These are phyloP conservation scores for Agrocybe praecox DNA, from an alignment of 768 basidiomycete species.

Conservation along the genomic window DNA sequence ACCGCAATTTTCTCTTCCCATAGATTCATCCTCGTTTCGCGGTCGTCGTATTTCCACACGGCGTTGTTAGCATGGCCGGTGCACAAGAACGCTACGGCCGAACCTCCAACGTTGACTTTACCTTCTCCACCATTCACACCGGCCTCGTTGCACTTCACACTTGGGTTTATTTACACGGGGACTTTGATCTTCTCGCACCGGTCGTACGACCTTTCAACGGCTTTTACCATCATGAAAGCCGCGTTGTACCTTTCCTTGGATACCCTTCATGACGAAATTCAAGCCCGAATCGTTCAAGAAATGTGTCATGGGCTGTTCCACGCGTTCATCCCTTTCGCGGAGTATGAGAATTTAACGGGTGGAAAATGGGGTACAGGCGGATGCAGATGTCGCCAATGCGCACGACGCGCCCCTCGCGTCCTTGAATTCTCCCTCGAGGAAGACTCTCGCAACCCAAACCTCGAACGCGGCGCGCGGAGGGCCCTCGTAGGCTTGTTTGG, in stretches of 20 bases:
- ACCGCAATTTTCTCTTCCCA: slow-evolving; percentile 91
- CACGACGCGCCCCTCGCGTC: slow-evolving; percentile 76
- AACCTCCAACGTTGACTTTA: slow-evolving; percentile 65
- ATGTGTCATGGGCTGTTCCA: slow-evolving; percentile 91
- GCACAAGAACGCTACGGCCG: slow-evolving; percentile 28
- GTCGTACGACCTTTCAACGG: slow-evolving; percentile 90
- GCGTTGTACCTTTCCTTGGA: slow-evolving; percentile 79
- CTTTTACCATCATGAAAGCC: slow-evolving; percentile 86
- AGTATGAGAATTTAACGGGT: slow-evolving; percentile 73
- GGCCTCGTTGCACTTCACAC: slow-evolving; percentile 89
- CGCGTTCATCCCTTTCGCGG: slow-evolving; percentile 77
- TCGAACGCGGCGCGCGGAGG: slow-evolving; percentile 72
- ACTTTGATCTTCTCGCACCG: slow-evolving; percentile 92
- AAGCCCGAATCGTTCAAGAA: slow-evolving; percentile 82
- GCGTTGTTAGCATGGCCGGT: slow-evolving; percentile 69
- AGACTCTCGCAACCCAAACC: slow-evolving; percentile 73
- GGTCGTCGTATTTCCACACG: slow-evolving; percentile 85
- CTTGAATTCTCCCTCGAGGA: slow-evolving; percentile 78
- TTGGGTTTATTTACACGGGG: slow-evolving; percentile 94
- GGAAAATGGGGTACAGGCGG: slow-evolving; percentile 85
- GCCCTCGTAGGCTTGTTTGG: slow-evolving; percentile 86
- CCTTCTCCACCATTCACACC: slow-evolving; percentile 96
- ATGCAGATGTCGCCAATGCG: slow-evolving; percentile 84
- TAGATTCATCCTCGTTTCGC: slow-evolving; percentile 88
- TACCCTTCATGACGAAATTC: slow-evolving; percentile 76